A percentile compares a stretch with the other conserved stretches of the same genome.
Conservation (phyloP, 352 stramenopile species). For the Aphanomyces cochlioides region DNA sequence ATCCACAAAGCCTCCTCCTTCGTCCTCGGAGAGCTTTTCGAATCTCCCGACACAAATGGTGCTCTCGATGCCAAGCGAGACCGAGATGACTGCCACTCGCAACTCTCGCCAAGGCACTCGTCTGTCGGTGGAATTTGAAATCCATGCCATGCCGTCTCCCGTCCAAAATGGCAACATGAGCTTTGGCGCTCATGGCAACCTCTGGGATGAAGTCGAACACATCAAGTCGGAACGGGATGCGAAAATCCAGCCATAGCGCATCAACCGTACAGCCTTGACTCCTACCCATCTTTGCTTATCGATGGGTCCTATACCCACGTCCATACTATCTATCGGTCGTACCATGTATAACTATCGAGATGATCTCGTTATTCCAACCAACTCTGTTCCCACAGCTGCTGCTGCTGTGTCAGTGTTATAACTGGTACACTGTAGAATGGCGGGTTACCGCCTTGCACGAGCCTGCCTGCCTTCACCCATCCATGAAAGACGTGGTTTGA, state of each 20-base stretch:
- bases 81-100: not conserved
- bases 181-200: not conserved
- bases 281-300: no score
- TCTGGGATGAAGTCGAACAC: constrained; percentile 26
- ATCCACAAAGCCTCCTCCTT: constrained; percentile 6
- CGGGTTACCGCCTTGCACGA: no score
- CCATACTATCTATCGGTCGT: no score
- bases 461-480: no score
- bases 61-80: constrained; percentile 3
- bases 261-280: no score
- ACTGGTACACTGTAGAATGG: no score
- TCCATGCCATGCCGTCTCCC: constrained; percentile 23
- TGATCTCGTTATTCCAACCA: no score
- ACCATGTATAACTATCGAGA: no score
- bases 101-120: not conserved
- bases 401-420: no score
- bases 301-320: no score
- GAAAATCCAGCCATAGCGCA: not conserved
- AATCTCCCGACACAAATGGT: not conserved
- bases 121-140: constrained; percentile 28
- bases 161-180: constrained; percentile 6
- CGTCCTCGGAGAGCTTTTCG: not conserved
- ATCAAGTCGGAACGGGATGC: constrained; percentile 1
- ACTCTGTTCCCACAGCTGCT: no score
- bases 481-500: no score